Base-by-base conservation (phyloP, 2,329 filamentous ascomycete species). In the Epichloe scottii region DNA sequence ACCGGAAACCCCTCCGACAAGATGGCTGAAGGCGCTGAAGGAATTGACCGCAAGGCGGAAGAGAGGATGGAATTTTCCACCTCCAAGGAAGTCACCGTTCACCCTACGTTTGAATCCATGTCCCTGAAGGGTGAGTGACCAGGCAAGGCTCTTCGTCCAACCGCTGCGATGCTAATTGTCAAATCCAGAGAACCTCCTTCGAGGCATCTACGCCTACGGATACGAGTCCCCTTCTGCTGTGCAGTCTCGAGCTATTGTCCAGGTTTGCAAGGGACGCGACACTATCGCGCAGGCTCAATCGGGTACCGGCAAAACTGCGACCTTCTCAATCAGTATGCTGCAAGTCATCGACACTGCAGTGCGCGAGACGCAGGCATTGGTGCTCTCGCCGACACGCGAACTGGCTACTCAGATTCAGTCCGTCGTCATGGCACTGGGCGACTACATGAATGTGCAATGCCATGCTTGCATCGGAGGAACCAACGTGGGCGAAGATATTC, bases 381-480 rank as follows among this genome's bases (percentile, higher is more conserved):
- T 98, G 10, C 81, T 98, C 8, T 96, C 93, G 4, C 93, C 93
- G 2, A 97, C 91, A 19, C 89, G 93, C 66, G 93, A 98, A 78
- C 76, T 98, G 57, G 93, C 93, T 44, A 96, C 91, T 30, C 93
- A 98, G 72, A 98, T 98, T 58, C 93, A 98, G 72, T 95, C 89
- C 37, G 93, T 98, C 53, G 87, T 98, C 60, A 95, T 97, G 83
- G 93, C 93, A n/a, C 81, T 98, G n/a, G 93, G 93, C 58, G 93
- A 98, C 71, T 98, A 96, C 76, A 97, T 98, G 93, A 96, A 96
- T 66, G 89, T 98, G 3, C 90, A 98, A 71, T 98, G 93, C 72
- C 93, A 98, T 63, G 91, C 93, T 53, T 98, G 93, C 71, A 97
- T 98, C 63, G 93, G 93, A 59, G 93, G 93, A 54, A 98, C 93